These are phyloP conservation scores for Pseudonitzschia multiseries DNA, from an alignment of 108 stramenopile genomes.

Conservation along the genomic window DNA sequence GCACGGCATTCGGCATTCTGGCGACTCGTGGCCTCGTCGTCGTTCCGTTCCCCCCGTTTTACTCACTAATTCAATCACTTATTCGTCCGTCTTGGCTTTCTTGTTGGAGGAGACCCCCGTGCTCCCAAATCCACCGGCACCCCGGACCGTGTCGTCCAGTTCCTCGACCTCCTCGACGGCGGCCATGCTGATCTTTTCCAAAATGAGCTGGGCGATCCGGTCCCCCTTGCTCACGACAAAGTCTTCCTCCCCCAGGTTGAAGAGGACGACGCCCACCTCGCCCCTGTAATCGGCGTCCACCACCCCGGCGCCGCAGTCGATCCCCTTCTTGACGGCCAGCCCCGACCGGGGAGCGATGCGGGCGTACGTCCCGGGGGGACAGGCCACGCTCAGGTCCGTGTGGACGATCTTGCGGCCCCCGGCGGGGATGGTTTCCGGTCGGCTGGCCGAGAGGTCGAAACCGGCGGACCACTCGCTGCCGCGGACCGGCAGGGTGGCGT, in stretches of 20 bases:
- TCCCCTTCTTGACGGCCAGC: conserved; percentile 93
- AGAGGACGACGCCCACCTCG: conserved; percentile 95
- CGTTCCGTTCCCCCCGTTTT: no score
- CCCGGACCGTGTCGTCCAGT: conserved; percentile 77
- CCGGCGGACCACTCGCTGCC: conserved; percentile 80
- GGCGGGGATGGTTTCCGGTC: conserved; percentile 64
- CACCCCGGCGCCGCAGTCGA: conserved; percentile 97
- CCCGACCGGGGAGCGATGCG: conserved; percentile 92
- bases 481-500: conserved; percentile 67
- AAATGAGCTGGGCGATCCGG: conserved; percentile 97
- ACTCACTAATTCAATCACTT: not conserved
- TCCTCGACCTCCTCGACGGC: conserved; percentile 81
- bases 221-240: conserved; percentile 90
- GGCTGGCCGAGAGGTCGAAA: conserved; percentile 71
- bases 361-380: conserved; percentile 93
- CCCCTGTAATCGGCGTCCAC: conserved; percentile 98
- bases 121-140: conserved; percentile 88
- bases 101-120: conserved; percentile 65
- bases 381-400: conserved; percentile 92
- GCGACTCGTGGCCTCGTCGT: no score
- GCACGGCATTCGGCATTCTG: no score
- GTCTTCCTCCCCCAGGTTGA: conserved; percentile 87
- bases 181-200: conserved; percentile 92
- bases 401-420: conserved; percentile 80
- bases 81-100: conserved; percentile 16